phyloP scores from a whole-genome alignment of 1,139 yeast genomes.

The Zhuliangozyma parablackwelliae region DNA sequence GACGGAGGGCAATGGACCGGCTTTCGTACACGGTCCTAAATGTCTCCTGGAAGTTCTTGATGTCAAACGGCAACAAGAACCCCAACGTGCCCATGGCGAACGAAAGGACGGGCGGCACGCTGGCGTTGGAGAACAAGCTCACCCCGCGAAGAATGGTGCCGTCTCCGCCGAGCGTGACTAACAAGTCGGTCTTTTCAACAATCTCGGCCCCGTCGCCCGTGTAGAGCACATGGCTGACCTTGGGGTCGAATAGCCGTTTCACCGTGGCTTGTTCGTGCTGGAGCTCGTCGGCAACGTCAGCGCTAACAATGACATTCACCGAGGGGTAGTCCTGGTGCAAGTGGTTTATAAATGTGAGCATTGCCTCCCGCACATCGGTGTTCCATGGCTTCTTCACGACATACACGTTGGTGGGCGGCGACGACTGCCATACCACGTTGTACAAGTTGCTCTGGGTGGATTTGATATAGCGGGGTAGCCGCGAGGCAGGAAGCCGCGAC shows the following conservation, averaged over 20 bases:
- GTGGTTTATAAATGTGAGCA: slow-evolving; percentile 56
- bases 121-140: slow-evolving; percentile 56
- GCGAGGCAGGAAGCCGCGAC: slow-evolving; percentile 8
- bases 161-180: slow-evolving; percentile 91
- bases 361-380: slow-evolving; percentile 57
- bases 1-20: slow-evolving; percentile 64
- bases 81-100: slow-evolving; percentile 92
- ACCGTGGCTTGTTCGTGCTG: slow-evolving; percentile 25
- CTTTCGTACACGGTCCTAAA: slow-evolving; percentile 64
- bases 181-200: slow-evolving; percentile 55
- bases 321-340: slow-evolving; percentile 58
- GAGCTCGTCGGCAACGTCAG: slow-evolving; percentile 73
- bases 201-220: slow-evolving; percentile 61
- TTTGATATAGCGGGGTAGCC: slow-evolving; percentile 10
- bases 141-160: slow-evolving; percentile 84
- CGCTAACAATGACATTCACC: slow-evolving; percentile 71
- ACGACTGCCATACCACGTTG: slow-evolving; percentile 44
- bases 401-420: slow-evolving; percentile 58
- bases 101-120: slow-evolving; percentile 85
- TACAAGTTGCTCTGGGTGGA: slow-evolving; percentile 13
- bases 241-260: slow-evolving; percentile 7
- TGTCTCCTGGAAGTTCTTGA: slow-evolving; percentile 54
- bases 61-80: slow-evolving; percentile 82
- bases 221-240: slow-evolving; percentile 20
- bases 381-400: slow-evolving; percentile 86